phyloP scores from a whole-genome alignment of 768 basidiomycete species.

The Russula emetica region DNA sequence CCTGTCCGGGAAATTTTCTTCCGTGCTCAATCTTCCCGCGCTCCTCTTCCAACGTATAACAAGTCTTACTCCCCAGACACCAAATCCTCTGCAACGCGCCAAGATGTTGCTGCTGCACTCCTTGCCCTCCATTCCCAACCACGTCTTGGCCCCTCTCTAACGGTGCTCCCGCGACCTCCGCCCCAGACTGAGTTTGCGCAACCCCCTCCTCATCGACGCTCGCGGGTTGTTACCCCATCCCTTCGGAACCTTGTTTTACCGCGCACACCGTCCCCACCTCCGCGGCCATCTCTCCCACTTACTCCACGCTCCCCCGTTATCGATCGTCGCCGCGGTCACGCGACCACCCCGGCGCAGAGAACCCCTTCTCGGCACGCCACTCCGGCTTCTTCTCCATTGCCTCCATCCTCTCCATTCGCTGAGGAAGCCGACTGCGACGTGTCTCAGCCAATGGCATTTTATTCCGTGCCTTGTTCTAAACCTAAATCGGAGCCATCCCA shows the following conservation, averaged over 20 bases:
- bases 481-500: constrained; percentile 5
- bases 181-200: not conserved
- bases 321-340: constrained; percentile 11
- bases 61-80: not conserved
- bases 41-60: constrained; percentile 10
- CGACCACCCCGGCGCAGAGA: not conserved
- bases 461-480: constrained; percentile 6
- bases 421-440: constrained; percentile 15
- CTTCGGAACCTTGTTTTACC: constrained; percentile 20
- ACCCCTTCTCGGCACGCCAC: constrained; percentile 6
- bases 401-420: constrained; percentile 27
- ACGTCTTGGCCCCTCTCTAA: constrained; percentile 16
- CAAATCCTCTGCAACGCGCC: constrained; percentile 14
- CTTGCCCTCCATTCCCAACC: constrained; percentile 24
- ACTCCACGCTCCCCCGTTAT: constrained; percentile 5
- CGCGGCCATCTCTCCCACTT: constrained; percentile 7
- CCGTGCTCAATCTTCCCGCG: constrained; percentile 3
- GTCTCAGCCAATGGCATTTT: not conserved
- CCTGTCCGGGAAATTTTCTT: constrained; percentile 23
- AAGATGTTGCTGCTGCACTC: constrained; percentile 26
- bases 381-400: constrained; percentile 22
- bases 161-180: not conserved
- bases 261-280: constrained; percentile 17
- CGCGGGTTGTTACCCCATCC: constrained; percentile 17
- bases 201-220: constrained; percentile 6